These are phyloP conservation scores for Mycena indigotica DNA, from an alignment of 768 basidiomycete species.

Conservation along the genomic window DNA sequence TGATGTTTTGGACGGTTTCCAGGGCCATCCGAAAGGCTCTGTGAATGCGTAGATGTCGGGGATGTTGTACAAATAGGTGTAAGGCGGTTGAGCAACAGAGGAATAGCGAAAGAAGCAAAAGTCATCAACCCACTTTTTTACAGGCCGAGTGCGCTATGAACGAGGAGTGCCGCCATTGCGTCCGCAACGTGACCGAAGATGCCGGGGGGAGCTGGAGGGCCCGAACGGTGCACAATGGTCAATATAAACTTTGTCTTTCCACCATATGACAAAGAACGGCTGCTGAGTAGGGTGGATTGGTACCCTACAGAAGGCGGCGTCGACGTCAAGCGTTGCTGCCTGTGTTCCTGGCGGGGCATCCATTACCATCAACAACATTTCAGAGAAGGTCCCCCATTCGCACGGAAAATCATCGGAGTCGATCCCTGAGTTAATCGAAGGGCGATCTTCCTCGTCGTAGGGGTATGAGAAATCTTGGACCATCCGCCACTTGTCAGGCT, in stretches of 20 bases:
- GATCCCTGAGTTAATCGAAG: slow-evolving; percentile 32
- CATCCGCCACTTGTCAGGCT: slow-evolving; percentile 18
- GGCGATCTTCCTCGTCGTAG: slow-evolving; percentile 10
- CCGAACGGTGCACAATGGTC: slow-evolving; percentile 36
- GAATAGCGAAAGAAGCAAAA: slow-evolving; percentile 31
- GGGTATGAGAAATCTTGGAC: slow-evolving; percentile 26
- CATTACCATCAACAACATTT: slow-evolving; percentile 27
- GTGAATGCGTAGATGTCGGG: slow-evolving; percentile 41
- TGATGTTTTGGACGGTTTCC: slow-evolving; percentile 23
- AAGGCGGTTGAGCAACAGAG: background rate
- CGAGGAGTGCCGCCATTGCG: slow-evolving; percentile 31
- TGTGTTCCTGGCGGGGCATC: slow-evolving; percentile 35
- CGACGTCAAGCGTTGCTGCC: slow-evolving; percentile 41
- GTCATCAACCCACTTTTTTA: slow-evolving; percentile 34
- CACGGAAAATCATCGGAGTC: slow-evolving; percentile 27
- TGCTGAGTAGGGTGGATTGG: slow-evolving; percentile 35
- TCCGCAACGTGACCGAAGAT: slow-evolving; percentile 36
- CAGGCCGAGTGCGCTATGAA: slow-evolving; percentile 12
- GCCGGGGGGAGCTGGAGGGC: slow-evolving; percentile 27
- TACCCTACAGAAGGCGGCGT: slow-evolving; percentile 36
- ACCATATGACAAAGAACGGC: slow-evolving; percentile 25
- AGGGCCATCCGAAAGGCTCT: slow-evolving; percentile 30
- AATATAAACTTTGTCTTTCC: slow-evolving; percentile 28
- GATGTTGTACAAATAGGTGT: slow-evolving; percentile 22
- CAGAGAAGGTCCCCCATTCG: slow-evolving; percentile 36